Evolutionary conservation across 1,139 yeast genomes (phyloP).

Genomic region (Blastobotrys capitulatus): DNA sequence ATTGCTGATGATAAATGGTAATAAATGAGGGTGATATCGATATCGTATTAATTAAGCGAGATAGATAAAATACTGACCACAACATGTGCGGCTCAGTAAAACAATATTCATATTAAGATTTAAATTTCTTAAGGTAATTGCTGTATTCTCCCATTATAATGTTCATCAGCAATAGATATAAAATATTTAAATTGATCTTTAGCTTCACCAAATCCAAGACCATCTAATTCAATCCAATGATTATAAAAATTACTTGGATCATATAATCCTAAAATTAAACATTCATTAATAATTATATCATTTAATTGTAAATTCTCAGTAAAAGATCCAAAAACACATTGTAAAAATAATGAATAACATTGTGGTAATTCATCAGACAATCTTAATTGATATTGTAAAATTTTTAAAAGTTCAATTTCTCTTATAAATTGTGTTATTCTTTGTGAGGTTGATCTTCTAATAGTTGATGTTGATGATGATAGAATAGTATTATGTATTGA

Average conservation of each 20-base stretch:
- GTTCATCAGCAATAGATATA: neutral
- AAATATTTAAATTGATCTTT: constrained; percentile 1
- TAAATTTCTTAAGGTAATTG: no score
- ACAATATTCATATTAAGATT: no score
- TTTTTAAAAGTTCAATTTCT: constrained; percentile 1
- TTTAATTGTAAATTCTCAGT: no score
- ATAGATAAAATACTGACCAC: no score
- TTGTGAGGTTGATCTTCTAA: constrained; percentile 1
- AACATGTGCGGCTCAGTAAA: no score
- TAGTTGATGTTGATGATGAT: no score
- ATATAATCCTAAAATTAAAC: neutral
- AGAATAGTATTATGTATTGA: no score
- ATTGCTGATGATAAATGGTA: no score
- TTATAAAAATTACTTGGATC: neutral
- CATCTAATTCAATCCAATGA: neutral
- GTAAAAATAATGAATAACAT: neutral
- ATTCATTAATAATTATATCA: neutral
- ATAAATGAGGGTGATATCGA: no score
- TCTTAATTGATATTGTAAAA: neutral
- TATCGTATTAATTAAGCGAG: no score
- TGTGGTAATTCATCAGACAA: constrained; percentile 1
- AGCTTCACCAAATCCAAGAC: constrained; percentile 4
- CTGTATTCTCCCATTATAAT: neutral
- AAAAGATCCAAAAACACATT: neutral
- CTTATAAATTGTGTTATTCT: constrained; percentile 1